phyloP scores from a whole-genome alignment of 345 rosid species.

The Syzygium jambos region DNA sequence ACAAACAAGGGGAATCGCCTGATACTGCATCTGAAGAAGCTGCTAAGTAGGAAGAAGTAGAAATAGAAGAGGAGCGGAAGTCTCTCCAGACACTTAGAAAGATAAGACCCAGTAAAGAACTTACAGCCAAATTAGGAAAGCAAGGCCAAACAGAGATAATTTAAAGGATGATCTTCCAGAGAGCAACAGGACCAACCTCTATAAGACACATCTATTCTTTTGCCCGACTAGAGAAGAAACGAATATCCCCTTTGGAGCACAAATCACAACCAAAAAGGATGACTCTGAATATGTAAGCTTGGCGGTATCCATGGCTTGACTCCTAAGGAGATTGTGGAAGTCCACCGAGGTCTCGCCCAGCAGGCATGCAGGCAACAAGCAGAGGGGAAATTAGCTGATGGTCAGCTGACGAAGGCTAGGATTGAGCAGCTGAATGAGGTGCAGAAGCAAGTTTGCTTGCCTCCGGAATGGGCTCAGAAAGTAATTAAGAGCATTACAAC shows the following conservation, averaged over 20 bases:
- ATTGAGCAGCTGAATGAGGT: slow-evolving; percentile 71
- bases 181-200: slow-evolving; percentile 73
- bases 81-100: slow-evolving; percentile 67
- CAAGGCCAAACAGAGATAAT: slow-evolving; percentile 85
- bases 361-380: slow-evolving; percentile 88
- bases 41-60: slow-evolving; percentile 26
- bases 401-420: slow-evolving; percentile 80
- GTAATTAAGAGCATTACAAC: slow-evolving; percentile 76
- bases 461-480: slow-evolving; percentile 75
- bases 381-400: slow-evolving; percentile 95
- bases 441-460: slow-evolving; percentile 85
- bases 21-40: slow-evolving; percentile 46
- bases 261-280: slow-evolving; percentile 66
- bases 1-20: slow-evolving; percentile 77
- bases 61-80: slow-evolving; percentile 61
- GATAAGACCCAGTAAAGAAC: slow-evolving; percentile 54
- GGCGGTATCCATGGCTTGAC: slow-evolving; percentile 85
- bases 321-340: slow-evolving; percentile 63
- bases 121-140: slow-evolving; percentile 50
- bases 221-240: slow-evolving; percentile 82
- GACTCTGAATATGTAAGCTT: slow-evolving; percentile 74
- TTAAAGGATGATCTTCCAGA: slow-evolving; percentile 86
- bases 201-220: slow-evolving; percentile 68
- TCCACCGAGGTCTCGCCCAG: slow-evolving; percentile 79
- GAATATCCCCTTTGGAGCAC: slow-evolving; percentile 68